phyloP scores from a whole-genome alignment of 2,329 filamentous ascomycete genomes.

The Colletotrichum tofieldiae region DNA sequence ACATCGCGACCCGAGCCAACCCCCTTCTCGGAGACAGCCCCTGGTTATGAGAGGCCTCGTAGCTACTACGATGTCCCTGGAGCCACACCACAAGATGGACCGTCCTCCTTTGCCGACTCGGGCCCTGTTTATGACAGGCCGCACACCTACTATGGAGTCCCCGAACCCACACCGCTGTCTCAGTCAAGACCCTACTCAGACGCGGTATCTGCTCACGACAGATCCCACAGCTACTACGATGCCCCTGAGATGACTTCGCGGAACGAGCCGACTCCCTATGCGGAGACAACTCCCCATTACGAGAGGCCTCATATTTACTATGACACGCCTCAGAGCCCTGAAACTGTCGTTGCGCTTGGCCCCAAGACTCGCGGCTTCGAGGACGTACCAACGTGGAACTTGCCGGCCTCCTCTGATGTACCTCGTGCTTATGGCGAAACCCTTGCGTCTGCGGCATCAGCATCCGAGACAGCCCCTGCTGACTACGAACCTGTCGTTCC shows the following conservation, averaged over 20 bases:
- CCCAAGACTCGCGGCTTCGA: constrained; percentile 17
- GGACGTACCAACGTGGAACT: constrained; percentile 23
- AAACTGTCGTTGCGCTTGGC: constrained; percentile 33
- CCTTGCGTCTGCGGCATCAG: neutral
- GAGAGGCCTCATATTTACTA: constrained; percentile 11
- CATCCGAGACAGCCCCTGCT: constrained; percentile 9
- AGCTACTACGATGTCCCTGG: constrained; percentile 19
- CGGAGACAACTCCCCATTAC: neutral
- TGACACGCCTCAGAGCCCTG: constrained; percentile 28
- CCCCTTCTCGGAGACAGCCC: neutral
- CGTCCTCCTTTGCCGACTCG: neutral
- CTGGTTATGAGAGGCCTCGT: constrained; percentile 17
- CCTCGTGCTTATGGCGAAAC: constrained; percentile 9
- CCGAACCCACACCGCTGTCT: constrained; percentile 2
- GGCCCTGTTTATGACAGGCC: constrained; percentile 15
- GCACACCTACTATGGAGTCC: constrained; percentile 2
- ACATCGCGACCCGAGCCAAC: neutral
- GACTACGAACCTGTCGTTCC: constrained; percentile 46
- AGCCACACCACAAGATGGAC: constrained; percentile 2
- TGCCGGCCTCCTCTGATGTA: constrained; percentile 10
- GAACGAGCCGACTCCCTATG: neutral
- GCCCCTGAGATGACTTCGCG: neutral
- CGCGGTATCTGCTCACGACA: constrained; percentile 9
- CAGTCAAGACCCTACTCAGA: neutral
- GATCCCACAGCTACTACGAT: constrained; percentile 4